These are phyloP conservation scores for Candida yuanshanica DNA, from an alignment of 805 yeast genomes.

Conservation along the genomic window DNA sequence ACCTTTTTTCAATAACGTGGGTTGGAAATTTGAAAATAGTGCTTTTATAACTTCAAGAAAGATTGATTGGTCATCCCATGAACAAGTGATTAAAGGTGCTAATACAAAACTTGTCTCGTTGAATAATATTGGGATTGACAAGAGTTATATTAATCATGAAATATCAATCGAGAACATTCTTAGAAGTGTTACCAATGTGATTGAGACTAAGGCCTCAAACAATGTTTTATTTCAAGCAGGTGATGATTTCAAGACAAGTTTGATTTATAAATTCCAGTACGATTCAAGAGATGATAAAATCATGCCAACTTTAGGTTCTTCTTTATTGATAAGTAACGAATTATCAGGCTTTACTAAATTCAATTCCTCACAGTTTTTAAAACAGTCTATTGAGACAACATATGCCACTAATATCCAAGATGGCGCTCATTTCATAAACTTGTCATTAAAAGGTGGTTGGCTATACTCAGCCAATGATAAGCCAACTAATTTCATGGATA, in stretches of 20 bases:
- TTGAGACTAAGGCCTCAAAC: slow-evolving; percentile 42
- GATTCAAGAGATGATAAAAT: slow-evolving; percentile 38
- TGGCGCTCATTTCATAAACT: slow-evolving; percentile 36
- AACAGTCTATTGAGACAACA: slow-evolving; percentile 30
- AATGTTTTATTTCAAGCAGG: slow-evolving; percentile 56
- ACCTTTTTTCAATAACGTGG: slow-evolving; percentile 42
- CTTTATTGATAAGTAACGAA: slow-evolving; percentile 38
- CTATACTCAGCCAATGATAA: slow-evolving; percentile 34
- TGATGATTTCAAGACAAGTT: slow-evolving; percentile 51
- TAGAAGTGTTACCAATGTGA: slow-evolving; percentile 37
- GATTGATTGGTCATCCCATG: slow-evolving; percentile 48
- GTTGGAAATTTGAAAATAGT: slow-evolving; percentile 49
- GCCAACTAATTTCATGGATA: slow-evolving; percentile 58
- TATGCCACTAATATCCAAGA: slow-evolving; percentile 30
- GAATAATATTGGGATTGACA: slow-evolving; percentile 11
- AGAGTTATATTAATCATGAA: slow-evolving; percentile 38
- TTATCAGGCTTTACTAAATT: slow-evolving; percentile 28
- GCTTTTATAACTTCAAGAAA: slow-evolving; percentile 46
- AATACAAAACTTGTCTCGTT: slow-evolving; percentile 28
- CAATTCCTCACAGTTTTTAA: slow-evolving; percentile 27
- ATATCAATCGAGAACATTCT: slow-evolving; percentile 37
- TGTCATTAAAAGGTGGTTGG: slow-evolving; percentile 50
- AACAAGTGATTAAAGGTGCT: slow-evolving; percentile 43
- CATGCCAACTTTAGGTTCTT: slow-evolving; percentile 41
- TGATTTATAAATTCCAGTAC: slow-evolving; percentile 35